Percentiles rank a stretch among this genome's conserved stretches.
These are phyloP conservation scores for Phytophthora foliorum DNA, from an alignment of 352 stramenopile species.

Conservation along the genomic window DNA sequence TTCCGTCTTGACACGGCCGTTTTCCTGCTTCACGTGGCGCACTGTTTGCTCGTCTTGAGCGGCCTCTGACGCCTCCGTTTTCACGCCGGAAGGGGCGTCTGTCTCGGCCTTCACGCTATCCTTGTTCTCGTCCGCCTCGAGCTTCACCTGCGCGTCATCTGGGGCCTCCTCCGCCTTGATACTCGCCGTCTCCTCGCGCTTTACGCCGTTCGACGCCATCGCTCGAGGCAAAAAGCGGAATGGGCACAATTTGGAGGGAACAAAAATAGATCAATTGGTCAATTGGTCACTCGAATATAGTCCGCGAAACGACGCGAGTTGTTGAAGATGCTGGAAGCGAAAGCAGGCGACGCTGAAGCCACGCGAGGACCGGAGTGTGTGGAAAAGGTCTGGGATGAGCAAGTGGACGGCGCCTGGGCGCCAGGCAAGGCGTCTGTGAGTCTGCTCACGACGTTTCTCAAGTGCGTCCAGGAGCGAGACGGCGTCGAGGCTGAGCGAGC, in stretches of 20 bases:
- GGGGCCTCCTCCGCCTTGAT: constrained; percentile 26
- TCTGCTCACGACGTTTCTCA: constrained; percentile 65
- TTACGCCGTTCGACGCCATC: constrained; percentile 40
- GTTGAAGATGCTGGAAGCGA: constrained; percentile 36
- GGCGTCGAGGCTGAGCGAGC: constrained; percentile 57
- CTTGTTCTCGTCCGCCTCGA: constrained; percentile 39
- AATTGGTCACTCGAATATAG: constrained; percentile 18
- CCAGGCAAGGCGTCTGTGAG: constrained; percentile 65
- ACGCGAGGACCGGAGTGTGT: constrained; percentile 54
- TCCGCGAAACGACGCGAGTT: constrained; percentile 30
- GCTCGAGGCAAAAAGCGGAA: constrained; percentile 13
- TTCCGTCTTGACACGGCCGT: constrained; percentile 29
- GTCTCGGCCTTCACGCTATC: constrained; percentile 30
- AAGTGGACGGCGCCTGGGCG: constrained; percentile 72
- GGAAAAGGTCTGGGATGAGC: constrained; percentile 68
- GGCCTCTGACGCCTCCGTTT: constrained; percentile 15
- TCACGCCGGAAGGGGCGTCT: constrained; percentile 5
- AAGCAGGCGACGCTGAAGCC: constrained; percentile 15
- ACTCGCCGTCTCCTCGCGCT: constrained; percentile 22
- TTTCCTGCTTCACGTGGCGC: constrained; percentile 26
- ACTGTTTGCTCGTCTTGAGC: constrained; percentile 9
- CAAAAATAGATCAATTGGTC: constrained; percentile 13
- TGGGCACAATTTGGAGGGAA: constrained; percentile 13
- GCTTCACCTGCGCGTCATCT: constrained; percentile 26
- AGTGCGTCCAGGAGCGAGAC: constrained; percentile 67